Percentiles rank a stretch among this genome's conserved stretches.
phyloP scores from a whole-genome alignment of 768 basidiomycete species.

The Termitomyces sp. region DNA sequence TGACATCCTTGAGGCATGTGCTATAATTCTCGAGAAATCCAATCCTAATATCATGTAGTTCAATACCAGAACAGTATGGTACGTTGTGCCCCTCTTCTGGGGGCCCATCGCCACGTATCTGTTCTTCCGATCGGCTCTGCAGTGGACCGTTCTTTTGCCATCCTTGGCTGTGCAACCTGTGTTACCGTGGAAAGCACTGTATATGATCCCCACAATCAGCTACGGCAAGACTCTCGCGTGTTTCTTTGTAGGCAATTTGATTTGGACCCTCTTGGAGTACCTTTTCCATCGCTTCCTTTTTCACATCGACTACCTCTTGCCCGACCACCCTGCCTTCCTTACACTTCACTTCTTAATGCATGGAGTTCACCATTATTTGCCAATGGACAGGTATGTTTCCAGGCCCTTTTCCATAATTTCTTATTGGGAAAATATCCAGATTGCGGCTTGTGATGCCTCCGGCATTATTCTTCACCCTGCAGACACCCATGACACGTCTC shows the following conservation, averaged over 20 bases:
- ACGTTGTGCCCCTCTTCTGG: conserved; percentile 90
- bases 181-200: conserved; percentile 49
- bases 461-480: conserved; percentile 68
- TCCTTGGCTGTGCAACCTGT: conserved; percentile 54
- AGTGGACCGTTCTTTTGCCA: conserved; percentile 74
- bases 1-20: conserved; percentile 69
- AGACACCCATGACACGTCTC: conserved; percentile 84
- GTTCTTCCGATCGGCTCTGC: conserved; percentile 75
- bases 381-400: conserved; percentile 79
- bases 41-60: conserved; percentile 37
- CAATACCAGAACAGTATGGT: conserved; percentile 89
- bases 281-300: conserved; percentile 93
- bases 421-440: conserved; percentile 31
- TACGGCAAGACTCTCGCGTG: conserved; percentile 56
- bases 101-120: conserved; percentile 80
- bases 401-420: not conserved
- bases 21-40: not conserved
- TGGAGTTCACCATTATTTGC: conserved; percentile 96
- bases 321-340: conserved; percentile 78
- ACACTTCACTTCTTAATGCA: conserved; percentile 90
- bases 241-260: conserved; percentile 81
- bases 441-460: conserved; percentile 98
- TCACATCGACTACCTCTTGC: conserved; percentile 87
- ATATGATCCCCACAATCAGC: conserved; percentile 46
- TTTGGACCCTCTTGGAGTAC: conserved; percentile 97